Evolutionary conservation across 2,329 filamentous ascomycete species (phyloP), one percentile per base, ranked within the genome.

Genomic region (Pseudonectria buxi): DNA sequence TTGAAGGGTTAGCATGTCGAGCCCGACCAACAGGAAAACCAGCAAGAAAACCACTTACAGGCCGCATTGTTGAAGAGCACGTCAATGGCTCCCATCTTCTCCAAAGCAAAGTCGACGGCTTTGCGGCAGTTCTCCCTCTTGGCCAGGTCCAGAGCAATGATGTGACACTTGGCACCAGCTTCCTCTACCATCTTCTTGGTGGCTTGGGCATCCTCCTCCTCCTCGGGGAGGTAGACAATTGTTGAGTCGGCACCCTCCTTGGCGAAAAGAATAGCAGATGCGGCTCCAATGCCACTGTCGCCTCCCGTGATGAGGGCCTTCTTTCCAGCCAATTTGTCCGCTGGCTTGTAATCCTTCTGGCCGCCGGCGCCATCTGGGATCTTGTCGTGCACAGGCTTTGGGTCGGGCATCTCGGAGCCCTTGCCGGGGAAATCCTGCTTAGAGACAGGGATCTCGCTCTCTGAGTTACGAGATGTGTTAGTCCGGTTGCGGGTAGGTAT

Each of bases 261-360:
- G 26, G 85, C 85, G 50, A 82, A 92, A 1, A 92, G 68, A 12
- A 90, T 71, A 2, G 86, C 83, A 2, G 81, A 76, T 1, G 86
- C 79, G 26, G 83, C 77, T 6, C 86, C 84, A 45, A 92, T 90
- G 2, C 86, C 85, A 6, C 76, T 81, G 59, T 90, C 85, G 4
- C 86, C 86, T 12, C 85, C 85, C 0, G 86, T 90, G 51, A 92
- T 90, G 39, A 92, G 61, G 7, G 85, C 84, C 40, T 77, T 83
- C 61, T 82, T 85, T 43, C 78, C 84, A 50, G 76, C 62, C 6
- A 92, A 74, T 63, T 92, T 94, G 32, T 78, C 79, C 1, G 85
- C 82, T 4, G 83, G 75, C 54, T 80, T 78, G 65, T 92, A 90
- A 31, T 72, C 72, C 50, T 83, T 75, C 48, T 76, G 79, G 10